Percentiles rank a stretch among this genome's conserved stretches.
Evolutionary conservation across 371 early-diverging fungal genomes (phyloP).

Genomic region (Mucor circinelloides): DNA sequence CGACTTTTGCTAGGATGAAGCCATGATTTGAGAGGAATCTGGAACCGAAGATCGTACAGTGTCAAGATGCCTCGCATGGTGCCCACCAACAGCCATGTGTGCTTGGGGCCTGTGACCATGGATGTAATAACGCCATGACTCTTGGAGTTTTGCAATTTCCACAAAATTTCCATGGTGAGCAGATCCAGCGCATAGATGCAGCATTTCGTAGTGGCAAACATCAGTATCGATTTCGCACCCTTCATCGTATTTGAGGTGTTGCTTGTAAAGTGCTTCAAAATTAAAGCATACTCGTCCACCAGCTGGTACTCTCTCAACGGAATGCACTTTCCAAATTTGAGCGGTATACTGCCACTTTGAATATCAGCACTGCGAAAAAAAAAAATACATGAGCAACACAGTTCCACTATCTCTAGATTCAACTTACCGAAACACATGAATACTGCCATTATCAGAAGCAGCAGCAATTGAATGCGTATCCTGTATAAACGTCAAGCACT

Average conservation of each 20-base stretch:
- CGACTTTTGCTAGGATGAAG: slow-evolving; percentile 74
- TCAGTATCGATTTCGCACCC: slow-evolving; percentile 74
- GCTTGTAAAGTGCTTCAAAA: slow-evolving; percentile 73
- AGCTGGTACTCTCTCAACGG: slow-evolving; percentile 59
- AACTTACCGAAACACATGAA: slow-evolving; percentile 75
- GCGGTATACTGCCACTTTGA: slow-evolving; percentile 41
- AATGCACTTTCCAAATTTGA: slow-evolving; percentile 66
- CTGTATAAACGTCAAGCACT: slow-evolving; percentile 79
- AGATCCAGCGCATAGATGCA: slow-evolving; percentile 79
- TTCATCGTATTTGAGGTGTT: slow-evolving; percentile 53
- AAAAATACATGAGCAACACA: background rate
- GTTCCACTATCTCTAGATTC: background rate
- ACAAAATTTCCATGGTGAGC: slow-evolving; percentile 69
- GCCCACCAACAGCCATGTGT: slow-evolving; percentile 77
- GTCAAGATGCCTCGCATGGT: slow-evolving; percentile 82
- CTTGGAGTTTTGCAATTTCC: slow-evolving; percentile 62
- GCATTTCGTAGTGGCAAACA: slow-evolving; percentile 80
- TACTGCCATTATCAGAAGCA: slow-evolving; percentile 83
- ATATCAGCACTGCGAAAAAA: slow-evolving; percentile 36
- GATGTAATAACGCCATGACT: slow-evolving; percentile 70
- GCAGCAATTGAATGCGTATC: slow-evolving; percentile 81
- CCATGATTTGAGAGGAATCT: slow-evolving; percentile 77
- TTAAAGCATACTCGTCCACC: slow-evolving; percentile 68
- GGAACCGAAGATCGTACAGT: slow-evolving; percentile 87
- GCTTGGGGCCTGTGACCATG: slow-evolving; percentile 67